These are phyloP conservation scores for Termitomyces heimii DNA, from an alignment of 768 basidiomycete species.

Conservation along the genomic window DNA sequence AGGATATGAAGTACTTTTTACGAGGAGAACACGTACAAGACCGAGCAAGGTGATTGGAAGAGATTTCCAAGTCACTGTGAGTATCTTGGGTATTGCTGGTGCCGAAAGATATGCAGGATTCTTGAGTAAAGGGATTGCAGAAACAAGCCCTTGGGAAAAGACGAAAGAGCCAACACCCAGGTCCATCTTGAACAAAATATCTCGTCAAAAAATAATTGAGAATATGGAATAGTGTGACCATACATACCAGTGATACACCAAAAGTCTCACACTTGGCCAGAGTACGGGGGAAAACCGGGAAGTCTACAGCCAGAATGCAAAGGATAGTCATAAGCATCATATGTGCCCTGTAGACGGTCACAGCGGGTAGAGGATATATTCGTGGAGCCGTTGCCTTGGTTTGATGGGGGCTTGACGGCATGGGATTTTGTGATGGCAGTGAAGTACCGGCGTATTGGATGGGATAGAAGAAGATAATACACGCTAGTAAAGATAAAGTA, in stretches of 20 bases:
- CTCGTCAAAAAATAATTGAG: constrained; percentile 3
- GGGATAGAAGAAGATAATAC: constrained; percentile 37
- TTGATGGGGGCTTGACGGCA: constrained; percentile 7
- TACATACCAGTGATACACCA: constrained; percentile 84
- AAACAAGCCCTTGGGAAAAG: constrained; percentile 91
- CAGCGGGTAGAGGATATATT: constrained; percentile 57
- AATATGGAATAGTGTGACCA: neutral
- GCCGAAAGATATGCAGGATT: constrained; percentile 47
- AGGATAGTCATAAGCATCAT: constrained; percentile 93
- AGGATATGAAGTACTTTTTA: constrained; percentile 93
- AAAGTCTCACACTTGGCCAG: constrained; percentile 93
- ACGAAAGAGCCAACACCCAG: constrained; percentile 96
- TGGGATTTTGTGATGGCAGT: constrained; percentile 36
- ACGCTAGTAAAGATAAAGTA: constrained; percentile 40
- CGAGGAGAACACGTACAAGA: constrained; percentile 69
- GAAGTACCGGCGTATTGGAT: constrained; percentile 38
- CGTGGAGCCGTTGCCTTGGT: constrained; percentile 5
- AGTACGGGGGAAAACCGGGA: constrained; percentile 81
- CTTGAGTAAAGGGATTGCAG: constrained; percentile 76
- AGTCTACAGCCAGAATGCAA: constrained; percentile 94
- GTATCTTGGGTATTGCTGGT: constrained; percentile 46
- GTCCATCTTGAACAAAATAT: constrained; percentile 71
- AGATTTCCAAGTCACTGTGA: constrained; percentile 46
- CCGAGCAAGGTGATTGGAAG: constrained; percentile 71
- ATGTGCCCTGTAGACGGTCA: constrained; percentile 87